These are phyloP conservation scores for Circinella minor DNA, from an alignment of 371 early-diverging fungal genomes.

Conservation along the genomic window DNA sequence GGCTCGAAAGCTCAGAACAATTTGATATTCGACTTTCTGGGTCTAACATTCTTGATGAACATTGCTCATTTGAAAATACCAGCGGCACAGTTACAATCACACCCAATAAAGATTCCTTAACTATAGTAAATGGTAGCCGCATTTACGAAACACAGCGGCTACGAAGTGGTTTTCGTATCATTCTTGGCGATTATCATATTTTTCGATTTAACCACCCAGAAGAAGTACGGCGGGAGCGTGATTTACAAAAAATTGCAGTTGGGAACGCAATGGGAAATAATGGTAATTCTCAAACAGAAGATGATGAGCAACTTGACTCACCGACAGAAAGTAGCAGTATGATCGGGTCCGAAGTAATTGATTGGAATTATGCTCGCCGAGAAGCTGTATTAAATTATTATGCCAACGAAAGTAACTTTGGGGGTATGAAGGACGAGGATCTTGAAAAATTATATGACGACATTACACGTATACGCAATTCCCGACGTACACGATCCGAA, in stretches of 20 bases:
- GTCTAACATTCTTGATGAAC: conserved; percentile 68
- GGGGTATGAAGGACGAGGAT: conserved; percentile 64
- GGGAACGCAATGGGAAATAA: conserved; percentile 15
- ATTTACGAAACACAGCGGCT: conserved; percentile 66
- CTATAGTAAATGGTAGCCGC: conserved; percentile 81
- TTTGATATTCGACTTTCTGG: conserved; percentile 80
- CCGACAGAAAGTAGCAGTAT: conserved; percentile 44
- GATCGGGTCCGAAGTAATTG: conserved; percentile 57
- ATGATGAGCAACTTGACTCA: conserved; percentile 60
- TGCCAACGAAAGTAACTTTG: conserved; percentile 50
- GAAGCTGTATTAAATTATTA: conserved; percentile 70
- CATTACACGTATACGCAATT: conserved; percentile 57
- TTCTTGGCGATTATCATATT: conserved; percentile 82
- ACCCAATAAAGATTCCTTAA: conserved; percentile 61
- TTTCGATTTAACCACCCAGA: conserved; percentile 89
- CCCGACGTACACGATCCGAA: conserved; percentile 54
- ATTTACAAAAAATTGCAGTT: conserved; percentile 32
- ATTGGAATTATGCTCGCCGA: conserved; percentile 83
- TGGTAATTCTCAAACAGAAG: conserved; percentile 11
- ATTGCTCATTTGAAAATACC: conserved; percentile 79
- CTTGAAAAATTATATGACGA: conserved; percentile 66
- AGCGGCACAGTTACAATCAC: conserved; percentile 69
- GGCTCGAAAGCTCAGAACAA: conserved; percentile 35
- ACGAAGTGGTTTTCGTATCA: conserved; percentile 80
- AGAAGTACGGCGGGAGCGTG: conserved; percentile 78